These are phyloP conservation scores for Cadophora luteo-olivacea DNA, from an alignment of 2,329 filamentous ascomycete genomes.

Conservation along the genomic window DNA sequence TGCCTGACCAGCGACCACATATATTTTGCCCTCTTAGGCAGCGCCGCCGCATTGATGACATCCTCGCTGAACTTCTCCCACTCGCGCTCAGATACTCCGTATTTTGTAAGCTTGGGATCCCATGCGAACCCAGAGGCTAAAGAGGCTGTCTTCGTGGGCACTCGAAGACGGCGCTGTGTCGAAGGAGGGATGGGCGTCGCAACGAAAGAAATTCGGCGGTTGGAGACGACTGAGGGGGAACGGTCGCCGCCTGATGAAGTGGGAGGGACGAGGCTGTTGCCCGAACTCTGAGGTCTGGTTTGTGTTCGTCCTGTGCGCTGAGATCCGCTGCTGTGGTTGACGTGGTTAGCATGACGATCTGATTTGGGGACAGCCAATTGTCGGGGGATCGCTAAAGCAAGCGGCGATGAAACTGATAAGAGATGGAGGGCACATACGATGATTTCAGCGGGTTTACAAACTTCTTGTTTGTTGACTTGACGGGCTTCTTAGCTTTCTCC, in stretches of 20 bases:
- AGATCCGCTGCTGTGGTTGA: constrained; percentile 6
- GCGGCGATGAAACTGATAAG: constrained; percentile 1
- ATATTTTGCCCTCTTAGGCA: constrained; percentile 27
- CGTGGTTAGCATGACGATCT: constrained; percentile 10
- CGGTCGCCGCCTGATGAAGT: constrained; percentile 20
- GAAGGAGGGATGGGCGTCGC: constrained; percentile 30
- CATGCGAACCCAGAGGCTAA: constrained; percentile 37
- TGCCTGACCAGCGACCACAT: constrained; percentile 34
- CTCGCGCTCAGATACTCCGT: constrained; percentile 34
- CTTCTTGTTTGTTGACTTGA: constrained; percentile 27
- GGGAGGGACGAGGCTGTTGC: constrained; percentile 20
- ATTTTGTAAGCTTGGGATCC: constrained; percentile 37
- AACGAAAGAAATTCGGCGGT: constrained; percentile 39
- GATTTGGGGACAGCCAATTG: constrained; percentile 1
- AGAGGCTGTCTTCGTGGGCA: constrained; percentile 33
- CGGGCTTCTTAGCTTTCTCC: constrained; percentile 25
- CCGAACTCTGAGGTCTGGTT: constrained; percentile 15
- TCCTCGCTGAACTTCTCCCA: constrained; percentile 37
- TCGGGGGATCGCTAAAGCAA: constrained; percentile 8
- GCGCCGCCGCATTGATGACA: constrained; percentile 33
- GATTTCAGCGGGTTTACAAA: constrained; percentile 25
- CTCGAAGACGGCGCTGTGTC: constrained; percentile 33
- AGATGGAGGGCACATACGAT: constrained; percentile 23
- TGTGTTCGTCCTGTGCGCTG: constrained; percentile 13
- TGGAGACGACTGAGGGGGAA: constrained; percentile 34